Conservation (phyloP, 1,139 yeast genomes). For the Nakaseomyces glabratus region DNA sequence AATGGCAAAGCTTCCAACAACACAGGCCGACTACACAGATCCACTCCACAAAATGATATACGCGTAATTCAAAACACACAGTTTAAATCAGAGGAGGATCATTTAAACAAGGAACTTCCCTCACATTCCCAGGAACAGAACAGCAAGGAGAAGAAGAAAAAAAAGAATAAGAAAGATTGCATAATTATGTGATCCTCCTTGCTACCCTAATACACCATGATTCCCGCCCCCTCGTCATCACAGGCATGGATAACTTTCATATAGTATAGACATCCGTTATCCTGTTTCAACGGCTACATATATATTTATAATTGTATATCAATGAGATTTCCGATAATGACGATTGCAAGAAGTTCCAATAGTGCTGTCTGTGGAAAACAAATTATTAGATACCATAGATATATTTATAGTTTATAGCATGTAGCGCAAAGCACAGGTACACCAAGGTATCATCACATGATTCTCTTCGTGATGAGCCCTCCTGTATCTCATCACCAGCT, state of each 20-base stretch:
- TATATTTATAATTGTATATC: too few species aligned
- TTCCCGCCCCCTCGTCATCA: conserved; percentile 1
- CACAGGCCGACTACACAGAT: conserved; percentile 1
- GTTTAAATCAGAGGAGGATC: conserved; percentile 5
- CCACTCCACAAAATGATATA: neutral
- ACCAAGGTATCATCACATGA: too few species aligned
- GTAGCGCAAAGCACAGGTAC: too few species aligned
- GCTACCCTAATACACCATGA: too few species aligned
- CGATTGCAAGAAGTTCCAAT: too few species aligned
- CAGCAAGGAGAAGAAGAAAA: conserved; percentile 9
- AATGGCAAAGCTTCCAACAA: neutral
- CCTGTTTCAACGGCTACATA: too few species aligned
- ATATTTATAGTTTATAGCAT: too few species aligned
- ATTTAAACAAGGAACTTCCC: conserved; percentile 1
- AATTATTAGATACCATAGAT: too few species aligned
- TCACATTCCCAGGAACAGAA: conserved; percentile 6
- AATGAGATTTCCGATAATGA: too few species aligned
- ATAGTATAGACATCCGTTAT: neutral
- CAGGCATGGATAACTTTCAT: neutral
- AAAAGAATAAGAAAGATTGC: conserved; percentile 34
- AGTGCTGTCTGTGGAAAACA: too few species aligned
- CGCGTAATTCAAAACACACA: neutral
- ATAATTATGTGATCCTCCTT: conserved; percentile 31
- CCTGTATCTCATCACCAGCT: too few species aligned
- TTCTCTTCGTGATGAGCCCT: too few species aligned